phyloP scores from a whole-genome alignment of 176 grass and related monocot species.

The Dactylis glomerata region DNA sequence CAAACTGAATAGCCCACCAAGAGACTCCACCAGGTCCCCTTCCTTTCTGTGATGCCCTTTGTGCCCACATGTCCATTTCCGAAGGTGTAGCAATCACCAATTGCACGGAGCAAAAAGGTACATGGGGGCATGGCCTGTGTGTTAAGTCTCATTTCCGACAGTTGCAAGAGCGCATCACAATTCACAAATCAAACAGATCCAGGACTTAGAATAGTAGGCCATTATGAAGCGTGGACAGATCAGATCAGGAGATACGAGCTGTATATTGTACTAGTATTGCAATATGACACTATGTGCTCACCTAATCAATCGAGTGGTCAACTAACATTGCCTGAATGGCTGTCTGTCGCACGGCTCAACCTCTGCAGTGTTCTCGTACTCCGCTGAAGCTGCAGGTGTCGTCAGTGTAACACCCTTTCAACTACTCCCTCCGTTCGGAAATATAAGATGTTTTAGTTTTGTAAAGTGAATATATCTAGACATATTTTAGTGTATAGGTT shows the following conservation, averaged over 20 bases:
- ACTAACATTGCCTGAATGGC: too few relatives aligned
- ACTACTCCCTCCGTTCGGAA: too few relatives aligned
- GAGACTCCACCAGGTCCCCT: neutral
- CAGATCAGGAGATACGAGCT: neutral
- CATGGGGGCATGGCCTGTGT: neutral
- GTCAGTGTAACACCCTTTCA: too few relatives aligned
- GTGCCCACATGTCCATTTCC: neutral
- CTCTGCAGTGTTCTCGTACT: too few relatives aligned
- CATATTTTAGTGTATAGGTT: too few relatives aligned
- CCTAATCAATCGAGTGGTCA: neutral
- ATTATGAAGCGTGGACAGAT: neutral
- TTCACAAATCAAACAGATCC: neutral
- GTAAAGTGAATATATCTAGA: too few relatives aligned
- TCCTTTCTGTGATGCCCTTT: neutral
- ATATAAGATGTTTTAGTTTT: too few relatives aligned
- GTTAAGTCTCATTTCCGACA: neutral
- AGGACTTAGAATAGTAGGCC: neutral
- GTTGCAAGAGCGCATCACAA: neutral
- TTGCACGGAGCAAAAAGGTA: neutral
- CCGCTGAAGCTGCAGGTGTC: too few relatives aligned
- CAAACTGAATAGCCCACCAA: too few relatives aligned
- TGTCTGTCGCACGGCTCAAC: too few relatives aligned
- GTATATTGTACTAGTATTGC: slow-evolving; percentile 14
- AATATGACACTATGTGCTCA: neutral
- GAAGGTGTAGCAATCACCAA: neutral